Evolutionary conservation across 2,329 filamentous ascomycete species (phyloP).

Genomic region (Fusarium penzigii): DNA sequence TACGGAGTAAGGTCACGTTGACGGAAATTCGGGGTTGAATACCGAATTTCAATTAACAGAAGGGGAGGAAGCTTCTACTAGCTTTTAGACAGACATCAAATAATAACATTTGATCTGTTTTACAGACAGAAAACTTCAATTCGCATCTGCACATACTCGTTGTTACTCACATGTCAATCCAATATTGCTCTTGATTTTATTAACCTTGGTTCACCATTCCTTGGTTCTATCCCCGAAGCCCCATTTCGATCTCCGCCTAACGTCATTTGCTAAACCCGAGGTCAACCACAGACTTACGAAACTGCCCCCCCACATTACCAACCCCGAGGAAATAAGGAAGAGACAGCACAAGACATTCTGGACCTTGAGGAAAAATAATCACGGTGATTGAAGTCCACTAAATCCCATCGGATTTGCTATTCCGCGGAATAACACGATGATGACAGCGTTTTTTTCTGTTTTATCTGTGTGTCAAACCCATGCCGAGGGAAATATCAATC

Average conservation of each 20-base stretch:
- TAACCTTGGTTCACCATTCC: neutral
- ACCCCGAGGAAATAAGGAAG: neutral
- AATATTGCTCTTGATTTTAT: neutral
- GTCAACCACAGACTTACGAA: slow-evolving; percentile 22
- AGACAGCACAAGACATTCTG: neutral
- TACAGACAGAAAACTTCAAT: too few relatives aligned
- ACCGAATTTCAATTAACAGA: too few relatives aligned
- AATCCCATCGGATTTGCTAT: slow-evolving; percentile 17
- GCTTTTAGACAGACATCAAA: too few relatives aligned
- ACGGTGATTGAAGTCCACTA: slow-evolving; percentile 32
- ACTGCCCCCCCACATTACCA: slow-evolving; percentile 2
- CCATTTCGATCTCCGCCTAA: slow-evolving; percentile 9
- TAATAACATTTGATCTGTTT: too few relatives aligned
- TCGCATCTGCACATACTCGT: too few relatives aligned
- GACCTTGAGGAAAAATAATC: too few relatives aligned
- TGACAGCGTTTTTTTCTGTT: slow-evolving; percentile 3
- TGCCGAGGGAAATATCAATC: neutral
- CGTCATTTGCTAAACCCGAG: slow-evolving; percentile 25
- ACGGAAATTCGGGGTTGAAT: too few relatives aligned
- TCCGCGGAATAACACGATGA: slow-evolving; percentile 21
- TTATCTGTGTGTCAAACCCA: neutral
- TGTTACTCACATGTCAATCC: neutral
- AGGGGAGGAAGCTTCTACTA: too few relatives aligned
- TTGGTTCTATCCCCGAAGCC: neutral
- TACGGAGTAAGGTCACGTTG: too few relatives aligned